phyloP scores from a whole-genome alignment of 78 protist genomes.

The Protostelium mycophagum region DNA sequence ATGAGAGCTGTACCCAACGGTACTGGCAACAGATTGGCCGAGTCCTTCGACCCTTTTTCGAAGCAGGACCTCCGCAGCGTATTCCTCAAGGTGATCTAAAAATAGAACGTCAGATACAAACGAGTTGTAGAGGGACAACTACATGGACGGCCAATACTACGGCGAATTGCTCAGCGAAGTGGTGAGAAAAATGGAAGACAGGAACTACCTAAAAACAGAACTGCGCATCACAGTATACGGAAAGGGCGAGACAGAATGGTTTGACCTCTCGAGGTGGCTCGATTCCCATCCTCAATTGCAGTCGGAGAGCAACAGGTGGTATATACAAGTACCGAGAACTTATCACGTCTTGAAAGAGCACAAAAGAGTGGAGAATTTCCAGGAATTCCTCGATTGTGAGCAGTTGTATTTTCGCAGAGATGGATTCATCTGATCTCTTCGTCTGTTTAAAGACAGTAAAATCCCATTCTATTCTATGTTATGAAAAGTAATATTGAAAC shows the following conservation, averaged over 20 bases:
- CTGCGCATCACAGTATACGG: conserved; percentile 95
- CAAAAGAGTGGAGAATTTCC: conserved; percentile 50
- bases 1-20: conserved; percentile 34
- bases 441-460: too few relatives aligned
- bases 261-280: conserved; percentile 85
- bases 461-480: too few relatives aligned
- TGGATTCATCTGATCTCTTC: too few relatives aligned
- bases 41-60: conserved; percentile 90
- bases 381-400: conserved; percentile 47
- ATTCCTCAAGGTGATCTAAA: conserved; percentile 91
- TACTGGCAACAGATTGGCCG: conserved; percentile 84
- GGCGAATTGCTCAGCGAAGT: conserved; percentile 91
- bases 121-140: conserved; percentile 93
- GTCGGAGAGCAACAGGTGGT: conserved; percentile 85
- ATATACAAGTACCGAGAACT: conserved; percentile 95
- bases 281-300: conserved; percentile 56
- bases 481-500: too few relatives aligned
- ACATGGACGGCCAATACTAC: conserved; percentile 80
- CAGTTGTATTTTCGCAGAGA: neutral
- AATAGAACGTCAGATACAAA: conserved; percentile 73
- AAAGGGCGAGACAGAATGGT: conserved; percentile 83
- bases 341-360: conserved; percentile 54
- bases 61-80: conserved; percentile 77
- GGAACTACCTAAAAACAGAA: conserved; percentile 88
- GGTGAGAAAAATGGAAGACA: conserved; percentile 70